phyloP scores from a whole-genome alignment of 768 basidiomycete species.

The Tulasnella sp. region DNA sequence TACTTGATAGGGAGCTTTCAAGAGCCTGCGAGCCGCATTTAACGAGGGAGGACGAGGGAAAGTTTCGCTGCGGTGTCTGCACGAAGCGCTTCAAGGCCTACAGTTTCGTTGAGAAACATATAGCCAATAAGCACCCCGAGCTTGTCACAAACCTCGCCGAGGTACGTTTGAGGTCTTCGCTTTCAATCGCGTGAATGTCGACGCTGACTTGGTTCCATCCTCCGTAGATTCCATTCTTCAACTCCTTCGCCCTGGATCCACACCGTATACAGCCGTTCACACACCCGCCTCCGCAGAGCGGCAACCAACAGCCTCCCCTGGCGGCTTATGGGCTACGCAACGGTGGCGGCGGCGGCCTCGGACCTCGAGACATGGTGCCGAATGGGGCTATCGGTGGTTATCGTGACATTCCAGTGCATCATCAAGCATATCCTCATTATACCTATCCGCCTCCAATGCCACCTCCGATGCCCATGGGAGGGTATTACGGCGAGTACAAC shows the following conservation, averaged over 20 bases:
- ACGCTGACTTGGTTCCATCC: constrained; percentile 13
- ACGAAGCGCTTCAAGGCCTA: constrained; percentile 96
- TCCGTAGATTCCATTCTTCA: constrained; percentile 73
- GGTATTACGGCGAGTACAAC: neutral
- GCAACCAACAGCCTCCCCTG: constrained; percentile 62
- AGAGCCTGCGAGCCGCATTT: constrained; percentile 69
- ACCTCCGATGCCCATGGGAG: constrained; percentile 5
- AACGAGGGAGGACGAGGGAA: constrained; percentile 94
- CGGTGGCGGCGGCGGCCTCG: neutral
- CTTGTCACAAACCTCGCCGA: constrained; percentile 75
- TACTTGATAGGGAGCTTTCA: constrained; percentile 54
- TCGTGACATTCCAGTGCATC: neutral
- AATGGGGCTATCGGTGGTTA: neutral
- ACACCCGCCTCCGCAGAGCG: constrained; percentile 65
- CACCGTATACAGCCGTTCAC: constrained; percentile 80
- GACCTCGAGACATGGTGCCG: neutral
- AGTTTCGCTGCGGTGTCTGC: constrained; percentile 93
- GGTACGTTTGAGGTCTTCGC: constrained; percentile 38
- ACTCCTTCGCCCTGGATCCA: constrained; percentile 94
- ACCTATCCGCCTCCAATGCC: constrained; percentile 13
- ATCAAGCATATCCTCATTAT: neutral
- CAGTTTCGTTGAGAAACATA: constrained; percentile 95
- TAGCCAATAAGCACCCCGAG: constrained; percentile 88
- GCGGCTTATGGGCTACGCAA: constrained; percentile 75
- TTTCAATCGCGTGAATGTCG: constrained; percentile 1